Conservation (phyloP, 202 grass and related monocot species). For the Dendrocalamus latiflorus region DNA sequence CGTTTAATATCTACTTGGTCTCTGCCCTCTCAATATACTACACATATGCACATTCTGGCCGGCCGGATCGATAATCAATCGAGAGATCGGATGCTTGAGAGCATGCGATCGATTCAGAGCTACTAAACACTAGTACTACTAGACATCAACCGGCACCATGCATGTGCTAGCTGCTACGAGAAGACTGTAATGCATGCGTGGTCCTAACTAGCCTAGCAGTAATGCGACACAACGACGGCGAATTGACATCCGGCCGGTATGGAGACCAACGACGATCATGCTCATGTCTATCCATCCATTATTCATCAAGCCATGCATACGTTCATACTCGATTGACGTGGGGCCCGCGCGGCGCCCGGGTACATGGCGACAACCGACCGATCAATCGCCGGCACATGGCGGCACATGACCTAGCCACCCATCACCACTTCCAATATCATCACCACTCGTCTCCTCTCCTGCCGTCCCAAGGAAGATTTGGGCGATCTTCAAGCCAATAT, state of each 20-base stretch:
- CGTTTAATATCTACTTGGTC: neutral
- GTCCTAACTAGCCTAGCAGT: neutral
- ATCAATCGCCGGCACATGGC: conserved; percentile 44
- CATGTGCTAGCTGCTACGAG: neutral
- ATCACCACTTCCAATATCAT: neutral
- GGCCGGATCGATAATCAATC: neutral
- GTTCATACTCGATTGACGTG: neutral
- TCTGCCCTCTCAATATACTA: neutral
- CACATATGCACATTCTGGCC: neutral
- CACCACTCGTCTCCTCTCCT: neutral
- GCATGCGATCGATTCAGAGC: neutral
- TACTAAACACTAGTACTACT: neutral
- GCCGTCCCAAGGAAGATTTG: conserved; percentile 33
- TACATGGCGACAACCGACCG: neutral
- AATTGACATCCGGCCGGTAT: neutral
- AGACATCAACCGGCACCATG: conserved; percentile 5
- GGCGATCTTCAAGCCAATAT: conserved; percentile 24
- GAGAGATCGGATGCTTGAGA: neutral
- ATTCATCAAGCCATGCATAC: neutral
- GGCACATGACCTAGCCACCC: conserved; percentile 32
- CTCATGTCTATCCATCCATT: neutral
- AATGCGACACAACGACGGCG: neutral
- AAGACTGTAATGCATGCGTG: neutral
- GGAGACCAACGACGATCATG: neutral
- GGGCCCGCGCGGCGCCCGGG: neutral